phyloP scores from a whole-genome alignment of 345 rosid species.

The Citrus reticulata region DNA sequence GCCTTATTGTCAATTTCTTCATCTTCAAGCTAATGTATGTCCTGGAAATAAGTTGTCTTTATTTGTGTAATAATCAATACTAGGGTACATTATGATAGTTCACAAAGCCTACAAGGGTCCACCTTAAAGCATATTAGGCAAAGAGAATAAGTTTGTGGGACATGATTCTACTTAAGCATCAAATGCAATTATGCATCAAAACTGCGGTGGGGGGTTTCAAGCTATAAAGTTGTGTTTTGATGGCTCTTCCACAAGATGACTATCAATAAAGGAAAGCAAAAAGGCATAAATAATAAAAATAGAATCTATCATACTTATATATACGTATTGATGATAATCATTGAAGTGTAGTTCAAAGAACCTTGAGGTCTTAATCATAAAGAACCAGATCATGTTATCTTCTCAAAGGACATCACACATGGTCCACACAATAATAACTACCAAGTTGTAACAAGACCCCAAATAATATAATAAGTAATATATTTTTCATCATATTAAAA shows the following conservation, averaged over 20 bases:
- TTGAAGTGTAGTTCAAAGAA: constrained; percentile 36
- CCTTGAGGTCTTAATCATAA: constrained; percentile 26
- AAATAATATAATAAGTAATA: neutral
- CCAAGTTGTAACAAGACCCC: constrained; percentile 18
- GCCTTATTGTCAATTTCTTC: neutral
- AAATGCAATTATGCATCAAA: constrained; percentile 1
- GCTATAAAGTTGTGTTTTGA: constrained; percentile 13
- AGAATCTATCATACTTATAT: constrained; percentile 9
- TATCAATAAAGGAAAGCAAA: constrained; percentile 3
- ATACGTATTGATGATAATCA: constrained; percentile 20
- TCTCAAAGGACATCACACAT: constrained; percentile 21
- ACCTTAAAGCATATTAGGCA: neutral
- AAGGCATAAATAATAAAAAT: constrained; percentile 19
- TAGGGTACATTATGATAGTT: neutral
- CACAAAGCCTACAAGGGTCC: neutral
- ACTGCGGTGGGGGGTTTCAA: neutral
- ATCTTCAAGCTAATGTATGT: neutral
- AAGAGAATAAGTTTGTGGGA: neutral
- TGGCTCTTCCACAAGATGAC: neutral
- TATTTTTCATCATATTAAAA: neutral
- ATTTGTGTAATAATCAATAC: neutral
- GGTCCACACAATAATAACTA: constrained; percentile 35
- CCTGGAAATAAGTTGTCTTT: neutral
- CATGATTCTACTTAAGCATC: neutral
- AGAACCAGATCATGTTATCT: constrained; percentile 22